Evolutionary conservation across 768 basidiomycete genomes (phyloP).

Genomic region (Gymnopilus dilepis): DNA sequence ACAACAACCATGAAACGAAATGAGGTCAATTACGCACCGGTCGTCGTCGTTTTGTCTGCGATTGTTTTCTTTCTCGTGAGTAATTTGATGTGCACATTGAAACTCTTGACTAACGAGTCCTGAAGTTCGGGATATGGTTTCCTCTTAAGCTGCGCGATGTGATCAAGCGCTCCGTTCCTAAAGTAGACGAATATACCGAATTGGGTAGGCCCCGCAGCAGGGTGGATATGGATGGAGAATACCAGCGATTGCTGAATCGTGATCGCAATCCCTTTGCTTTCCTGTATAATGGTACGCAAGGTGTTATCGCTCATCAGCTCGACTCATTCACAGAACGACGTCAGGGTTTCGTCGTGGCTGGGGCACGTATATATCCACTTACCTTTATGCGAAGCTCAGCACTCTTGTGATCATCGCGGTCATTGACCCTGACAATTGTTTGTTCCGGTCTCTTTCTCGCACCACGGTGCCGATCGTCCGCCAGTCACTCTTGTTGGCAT

Average conservation of each 20-base stretch:
- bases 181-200: constrained; percentile 70
- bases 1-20: constrained; percentile 78
- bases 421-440: constrained; percentile 73
- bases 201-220: constrained; percentile 64
- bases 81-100: constrained; percentile 5
- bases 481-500: constrained; percentile 62
- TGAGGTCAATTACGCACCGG: constrained; percentile 70
- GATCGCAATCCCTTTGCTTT: constrained; percentile 75
- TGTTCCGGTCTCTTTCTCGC: constrained; percentile 63
- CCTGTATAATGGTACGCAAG: constrained; percentile 63
- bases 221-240: constrained; percentile 70
- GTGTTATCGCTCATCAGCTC: neutral
- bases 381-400: constrained; percentile 73
- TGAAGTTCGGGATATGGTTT: constrained; percentile 75
- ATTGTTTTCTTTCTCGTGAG: constrained; percentile 58
- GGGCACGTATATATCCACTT: constrained; percentile 68
- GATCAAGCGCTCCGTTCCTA: constrained; percentile 62
- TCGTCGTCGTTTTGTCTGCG: constrained; percentile 61
- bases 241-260: constrained; percentile 64
- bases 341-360: constrained; percentile 73
- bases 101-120: neutral
- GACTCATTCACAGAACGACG: constrained; percentile 11
- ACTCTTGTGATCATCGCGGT: constrained; percentile 69
- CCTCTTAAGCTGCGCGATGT: constrained; percentile 65
- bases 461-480: constrained; percentile 59